Evolutionary conservation across 2,329 filamentous ascomycete species (phyloP), one percentile per base, ranked within the genome.

Genomic region (Colletotrichum limetticola): DNA sequence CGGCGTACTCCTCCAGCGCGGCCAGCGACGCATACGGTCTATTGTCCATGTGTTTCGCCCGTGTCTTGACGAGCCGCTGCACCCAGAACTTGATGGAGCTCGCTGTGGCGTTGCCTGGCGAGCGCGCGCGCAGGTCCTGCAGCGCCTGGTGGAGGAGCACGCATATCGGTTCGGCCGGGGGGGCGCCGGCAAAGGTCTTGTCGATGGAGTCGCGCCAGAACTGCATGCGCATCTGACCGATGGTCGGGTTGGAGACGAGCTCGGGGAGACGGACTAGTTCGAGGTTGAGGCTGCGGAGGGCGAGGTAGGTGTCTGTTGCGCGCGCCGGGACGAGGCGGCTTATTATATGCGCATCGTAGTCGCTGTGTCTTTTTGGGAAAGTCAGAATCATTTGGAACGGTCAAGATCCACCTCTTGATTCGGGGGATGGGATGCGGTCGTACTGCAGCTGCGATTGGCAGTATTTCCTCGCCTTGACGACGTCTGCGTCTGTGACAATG

Each of bases 181-280:
- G 95, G 0, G 87, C 86, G 37, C 93, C 93, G 1, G 92, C 88
- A 73, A 98, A 93, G 1, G 94, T 93, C 74, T 92, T 92, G 66
- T 92, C 89, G 64, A 99, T 86, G 5, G 94, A 91, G 77, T 98
- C 95, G 62, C 94, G 91, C 94, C 97, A 98, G 86, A 98, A 98
- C 82, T 98, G 94, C 83, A 98, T 92, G 75, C 97, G 95, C 88
- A 98, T 91, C 65, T 92, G 88, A 62, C 95, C 96, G 74, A 98
- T 94, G 4, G 92, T 93, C n/a, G 94, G 91, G 74, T 93, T 97
- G 59, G 94, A 97, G 24, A 97, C 95, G 14, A 94, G 91, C 83
- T 98, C 96, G 70, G 97, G 95, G 74, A 98, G 93, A 70, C 94
- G 91, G 57, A 96, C 94, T 73, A 98, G 90, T 82, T 98, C 96